Percentiles rank a stretch among this genome's conserved stretches.
Conservation (phyloP, 805 yeast species). For the Candida koratica region DNA sequence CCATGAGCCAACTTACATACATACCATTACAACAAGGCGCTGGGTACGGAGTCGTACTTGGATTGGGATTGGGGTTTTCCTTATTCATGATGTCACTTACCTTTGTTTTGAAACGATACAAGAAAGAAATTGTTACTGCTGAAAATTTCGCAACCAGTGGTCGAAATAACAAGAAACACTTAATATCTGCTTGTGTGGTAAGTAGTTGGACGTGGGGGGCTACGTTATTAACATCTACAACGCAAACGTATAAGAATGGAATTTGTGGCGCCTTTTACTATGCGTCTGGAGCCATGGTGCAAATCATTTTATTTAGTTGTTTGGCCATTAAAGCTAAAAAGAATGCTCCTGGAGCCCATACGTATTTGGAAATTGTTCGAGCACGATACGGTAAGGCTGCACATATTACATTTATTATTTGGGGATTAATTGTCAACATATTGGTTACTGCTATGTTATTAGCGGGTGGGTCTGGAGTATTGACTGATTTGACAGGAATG, state of each 20-base stretch:
- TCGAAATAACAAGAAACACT: conserved; percentile 77
- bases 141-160: conserved; percentile 96
- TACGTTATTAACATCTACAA: conserved; percentile 44
- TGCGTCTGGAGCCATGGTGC: conserved; percentile 90
- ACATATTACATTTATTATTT: conserved; percentile 67
- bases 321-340: conserved; percentile 85
- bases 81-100: conserved; percentile 78
- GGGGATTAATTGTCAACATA: conserved; percentile 83
- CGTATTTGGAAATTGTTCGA: conserved; percentile 79
- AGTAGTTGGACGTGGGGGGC: conserved; percentile 80
- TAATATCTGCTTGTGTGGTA: conserved; percentile 86
- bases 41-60: conserved; percentile 85
- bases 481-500: conserved; percentile 74
- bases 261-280: conserved; percentile 77
- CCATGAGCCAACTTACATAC: conserved; percentile 6
- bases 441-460: conserved; percentile 89
- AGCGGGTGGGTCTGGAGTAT: conserved; percentile 86
- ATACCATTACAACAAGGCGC: conserved; percentile 64
- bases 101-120: conserved; percentile 66
- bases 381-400: conserved; percentile 76
- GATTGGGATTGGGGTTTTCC: conserved; percentile 79
- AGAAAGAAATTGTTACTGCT: conserved; percentile 81
- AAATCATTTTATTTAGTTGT: conserved; percentile 80
- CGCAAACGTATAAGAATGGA: conserved; percentile 75
- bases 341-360: conserved; percentile 88